A percentile compares a stretch with the other conserved stretches of the same genome.
phyloP scores from a whole-genome alignment of 495 filamentous ascomycete species.

The Parathielavia appendiculata region DNA sequence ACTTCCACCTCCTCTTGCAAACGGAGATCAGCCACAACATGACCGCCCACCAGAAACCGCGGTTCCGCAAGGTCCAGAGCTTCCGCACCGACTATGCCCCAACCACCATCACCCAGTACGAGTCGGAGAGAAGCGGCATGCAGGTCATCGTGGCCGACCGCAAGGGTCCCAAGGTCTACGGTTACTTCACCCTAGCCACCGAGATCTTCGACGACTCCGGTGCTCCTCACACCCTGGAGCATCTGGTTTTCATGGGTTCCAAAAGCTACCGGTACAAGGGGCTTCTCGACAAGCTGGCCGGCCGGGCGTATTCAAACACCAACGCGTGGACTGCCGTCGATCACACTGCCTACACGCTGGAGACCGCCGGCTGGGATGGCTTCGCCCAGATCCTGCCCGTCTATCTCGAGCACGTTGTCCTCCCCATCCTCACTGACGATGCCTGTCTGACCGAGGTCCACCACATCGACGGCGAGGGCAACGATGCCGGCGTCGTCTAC shows the following conservation, averaged over 20 bases:
- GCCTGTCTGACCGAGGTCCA: constrained; percentile 94
- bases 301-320: constrained; percentile 84
- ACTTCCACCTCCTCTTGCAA: constrained; percentile 21
- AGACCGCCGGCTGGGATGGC: constrained; percentile 93
- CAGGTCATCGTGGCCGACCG: constrained; percentile 85
- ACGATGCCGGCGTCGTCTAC: constrained; percentile 97
- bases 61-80: constrained; percentile 77
- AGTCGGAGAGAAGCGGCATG: constrained; percentile 83
- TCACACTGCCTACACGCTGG: constrained; percentile 93
- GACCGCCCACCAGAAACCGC: constrained; percentile 35
- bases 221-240: constrained; percentile 91
- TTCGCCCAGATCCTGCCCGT: constrained; percentile 92
- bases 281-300: constrained; percentile 87
- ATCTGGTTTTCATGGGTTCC: constrained; percentile 96
- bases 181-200: constrained; percentile 91
- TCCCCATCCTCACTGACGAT: constrained; percentile 87
- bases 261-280: constrained; percentile 92
- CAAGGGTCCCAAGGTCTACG: constrained; percentile 87
- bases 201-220: constrained; percentile 97
- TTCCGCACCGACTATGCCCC: constrained; percentile 88
- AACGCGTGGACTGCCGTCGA: constrained; percentile 96
- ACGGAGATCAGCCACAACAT: constrained; percentile 27
- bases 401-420: constrained; percentile 90
- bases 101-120: constrained; percentile 75
- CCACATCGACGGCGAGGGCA: constrained; percentile 85